Evolutionary conservation across 1,139 yeast species (phyloP).

Genomic region (Suhomyces taliae): DNA sequence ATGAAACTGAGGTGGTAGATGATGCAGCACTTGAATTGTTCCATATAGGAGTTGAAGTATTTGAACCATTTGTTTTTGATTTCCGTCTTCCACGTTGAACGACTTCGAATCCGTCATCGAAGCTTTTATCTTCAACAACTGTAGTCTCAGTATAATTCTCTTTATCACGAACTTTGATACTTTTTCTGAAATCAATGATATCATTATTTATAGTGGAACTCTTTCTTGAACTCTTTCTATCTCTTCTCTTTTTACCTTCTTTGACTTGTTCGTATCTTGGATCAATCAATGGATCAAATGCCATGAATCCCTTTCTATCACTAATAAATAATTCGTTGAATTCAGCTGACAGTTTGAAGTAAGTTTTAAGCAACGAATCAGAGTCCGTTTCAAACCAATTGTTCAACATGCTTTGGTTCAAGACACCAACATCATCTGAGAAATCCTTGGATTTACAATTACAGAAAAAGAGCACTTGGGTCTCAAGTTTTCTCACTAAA

Average conservation of each 20-base stretch:
- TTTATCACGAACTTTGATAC: constrained; percentile 23
- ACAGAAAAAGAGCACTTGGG: constrained; percentile 26
- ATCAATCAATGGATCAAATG: constrained; percentile 54
- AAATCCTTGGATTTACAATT: constrained; percentile 29
- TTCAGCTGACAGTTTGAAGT: constrained; percentile 30
- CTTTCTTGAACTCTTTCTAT: constrained; percentile 28
- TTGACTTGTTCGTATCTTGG: constrained; percentile 24
- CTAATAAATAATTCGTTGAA: constrained; percentile 55
- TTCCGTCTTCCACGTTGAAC: constrained; percentile 26
- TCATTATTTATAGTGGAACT: constrained; percentile 26
- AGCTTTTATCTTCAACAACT: constrained; percentile 25
- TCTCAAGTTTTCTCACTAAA: constrained; percentile 29
- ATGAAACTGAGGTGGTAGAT: constrained; percentile 1
- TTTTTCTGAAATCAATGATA: constrained; percentile 22
- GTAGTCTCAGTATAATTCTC: constrained; percentile 21
- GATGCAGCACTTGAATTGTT: background rate
- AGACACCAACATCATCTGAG: constrained; percentile 18
- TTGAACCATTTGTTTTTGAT: constrained; percentile 12
- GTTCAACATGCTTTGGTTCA: constrained; percentile 12
- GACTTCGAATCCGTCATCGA: constrained; percentile 31
- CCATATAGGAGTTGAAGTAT: constrained; percentile 9
- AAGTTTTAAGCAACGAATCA: constrained; percentile 24
- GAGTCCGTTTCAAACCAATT: constrained; percentile 27
- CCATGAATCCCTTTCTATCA: constrained; percentile 36
- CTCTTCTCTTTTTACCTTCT: constrained; percentile 19